Conservation (phyloP, 2,329 filamentous ascomycete species). For the Ophiognomonia clavigignenti-juglandacearum region DNA sequence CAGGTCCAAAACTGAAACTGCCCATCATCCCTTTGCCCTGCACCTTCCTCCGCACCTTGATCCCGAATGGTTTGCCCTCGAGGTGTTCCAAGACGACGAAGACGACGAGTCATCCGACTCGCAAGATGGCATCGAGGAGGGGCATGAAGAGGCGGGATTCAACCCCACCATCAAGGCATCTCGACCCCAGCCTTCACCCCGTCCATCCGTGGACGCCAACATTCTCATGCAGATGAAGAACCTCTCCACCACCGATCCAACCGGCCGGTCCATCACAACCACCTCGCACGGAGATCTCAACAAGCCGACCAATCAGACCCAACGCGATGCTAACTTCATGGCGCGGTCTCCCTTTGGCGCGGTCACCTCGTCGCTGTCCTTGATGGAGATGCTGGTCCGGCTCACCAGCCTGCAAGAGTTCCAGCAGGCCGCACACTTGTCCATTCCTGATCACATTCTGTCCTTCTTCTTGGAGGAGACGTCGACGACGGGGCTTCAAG, state of each 20-base stretch:
- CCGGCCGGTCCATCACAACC: constrained; percentile 2
- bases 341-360: constrained; percentile 44
- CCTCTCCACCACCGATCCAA: constrained; percentile 20
- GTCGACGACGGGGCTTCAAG: constrained; percentile 45
- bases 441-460: constrained; percentile 82
- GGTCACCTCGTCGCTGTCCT: constrained; percentile 58
- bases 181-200: constrained; percentile 10
- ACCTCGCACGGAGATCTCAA: background rate
- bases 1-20: background rate
- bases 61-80: constrained; percentile 85
- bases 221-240: constrained; percentile 37
- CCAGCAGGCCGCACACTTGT: constrained; percentile 82
- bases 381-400: constrained; percentile 84
- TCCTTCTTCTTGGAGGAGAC: constrained; percentile 75
- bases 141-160: constrained; percentile 21
- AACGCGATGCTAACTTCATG: constrained; percentile 26
- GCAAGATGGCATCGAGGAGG: constrained; percentile 26
- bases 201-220: constrained; percentile 30
- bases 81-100: constrained; percentile 68
- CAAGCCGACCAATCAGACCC: constrained; percentile 1
- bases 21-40: constrained; percentile 34
- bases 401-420: constrained; percentile 86
- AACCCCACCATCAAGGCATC: constrained; percentile 4
- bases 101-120: constrained; percentile 41
- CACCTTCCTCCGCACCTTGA: constrained; percentile 71